phyloP scores from a whole-genome alignment of 495 filamentous ascomycete species.

The Bacidia gigantensis region DNA sequence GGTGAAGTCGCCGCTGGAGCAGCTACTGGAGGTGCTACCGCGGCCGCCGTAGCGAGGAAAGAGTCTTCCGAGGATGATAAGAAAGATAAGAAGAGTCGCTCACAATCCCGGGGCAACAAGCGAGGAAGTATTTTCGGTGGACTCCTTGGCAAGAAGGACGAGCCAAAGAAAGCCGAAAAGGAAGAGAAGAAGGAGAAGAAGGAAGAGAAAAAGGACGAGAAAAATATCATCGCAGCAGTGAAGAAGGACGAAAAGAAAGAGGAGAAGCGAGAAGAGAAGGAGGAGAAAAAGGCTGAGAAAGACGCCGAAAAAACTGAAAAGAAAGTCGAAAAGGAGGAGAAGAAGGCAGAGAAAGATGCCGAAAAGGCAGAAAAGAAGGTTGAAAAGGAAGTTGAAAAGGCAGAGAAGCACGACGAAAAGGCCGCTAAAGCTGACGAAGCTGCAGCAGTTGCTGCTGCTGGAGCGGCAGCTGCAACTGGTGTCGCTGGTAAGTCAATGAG shows the following conservation, averaged over 20 bases:
- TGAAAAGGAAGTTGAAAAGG: conserved; percentile 16
- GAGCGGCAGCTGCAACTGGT: neutral
- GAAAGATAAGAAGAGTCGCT: conserved; percentile 47
- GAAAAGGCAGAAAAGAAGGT: neutral
- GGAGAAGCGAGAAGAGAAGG: conserved; percentile 10
- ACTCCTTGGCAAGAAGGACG: conserved; percentile 63
- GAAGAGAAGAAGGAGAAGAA: conserved; percentile 41
- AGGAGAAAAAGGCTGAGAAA: conserved; percentile 23
- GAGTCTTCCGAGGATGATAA: conserved; percentile 27
- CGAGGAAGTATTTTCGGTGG: conserved; percentile 68
- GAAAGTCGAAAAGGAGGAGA: conserved; percentile 20
- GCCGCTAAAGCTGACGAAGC: conserved; percentile 6
- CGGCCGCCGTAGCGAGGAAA: conserved; percentile 17
- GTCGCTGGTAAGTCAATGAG: neutral
- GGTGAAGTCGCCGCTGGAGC: conserved; percentile 17
- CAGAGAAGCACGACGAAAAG: conserved; percentile 10
- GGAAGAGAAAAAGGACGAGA: conserved; percentile 32
- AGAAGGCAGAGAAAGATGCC: neutral
- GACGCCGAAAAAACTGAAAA: conserved; percentile 29
- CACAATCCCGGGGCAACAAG: conserved; percentile 62
- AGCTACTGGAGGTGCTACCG: conserved; percentile 12
- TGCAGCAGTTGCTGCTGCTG: conserved; percentile 16
- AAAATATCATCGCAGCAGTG: conserved; percentile 27
- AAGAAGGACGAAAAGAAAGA: conserved; percentile 19
- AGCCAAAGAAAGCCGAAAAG: conserved; percentile 36